Evolutionary conservation across 345 rosid genomes (phyloP).

Genomic region (Punica granatum): DNA sequence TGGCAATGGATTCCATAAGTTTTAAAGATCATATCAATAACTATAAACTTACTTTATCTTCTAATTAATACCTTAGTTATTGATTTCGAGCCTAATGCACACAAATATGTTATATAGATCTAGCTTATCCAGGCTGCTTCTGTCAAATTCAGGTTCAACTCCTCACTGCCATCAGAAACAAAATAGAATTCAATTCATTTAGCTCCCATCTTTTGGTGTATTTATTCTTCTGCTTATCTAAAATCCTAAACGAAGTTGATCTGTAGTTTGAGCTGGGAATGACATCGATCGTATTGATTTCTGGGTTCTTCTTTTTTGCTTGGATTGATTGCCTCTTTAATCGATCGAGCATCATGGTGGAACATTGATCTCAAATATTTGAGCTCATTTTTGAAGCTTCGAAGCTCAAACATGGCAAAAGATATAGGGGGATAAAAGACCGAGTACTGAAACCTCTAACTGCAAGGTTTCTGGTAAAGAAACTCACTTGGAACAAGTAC

Average conservation of each 20-base stretch:
- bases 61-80: not conserved
- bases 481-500: constrained; percentile 53
- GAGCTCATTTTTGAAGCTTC: not conserved
- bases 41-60: not conserved
- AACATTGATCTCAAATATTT: too few relatives aligned
- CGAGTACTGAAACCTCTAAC: not conserved
- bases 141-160: constrained; percentile 69
- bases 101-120: not conserved
- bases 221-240: too few relatives aligned
- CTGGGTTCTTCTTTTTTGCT: too few relatives aligned
- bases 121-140: constrained; percentile 94
- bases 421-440: too few relatives aligned
- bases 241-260: too few relatives aligned
- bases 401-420: not conserved
- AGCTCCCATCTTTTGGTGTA: too few relatives aligned
- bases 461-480: not conserved
- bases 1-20: constrained; percentile 17
- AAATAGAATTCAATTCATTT: too few relatives aligned
- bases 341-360: too few relatives aligned
- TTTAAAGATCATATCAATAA: not conserved
- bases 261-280: too few relatives aligned
- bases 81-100: not conserved
- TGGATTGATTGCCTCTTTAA: too few relatives aligned
- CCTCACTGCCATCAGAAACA: constrained; percentile 58
- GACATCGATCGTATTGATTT: too few relatives aligned